Conservation (phyloP, 2,329 filamentous ascomycete genomes). For the Colletotrichum chlorophyti region DNA sequence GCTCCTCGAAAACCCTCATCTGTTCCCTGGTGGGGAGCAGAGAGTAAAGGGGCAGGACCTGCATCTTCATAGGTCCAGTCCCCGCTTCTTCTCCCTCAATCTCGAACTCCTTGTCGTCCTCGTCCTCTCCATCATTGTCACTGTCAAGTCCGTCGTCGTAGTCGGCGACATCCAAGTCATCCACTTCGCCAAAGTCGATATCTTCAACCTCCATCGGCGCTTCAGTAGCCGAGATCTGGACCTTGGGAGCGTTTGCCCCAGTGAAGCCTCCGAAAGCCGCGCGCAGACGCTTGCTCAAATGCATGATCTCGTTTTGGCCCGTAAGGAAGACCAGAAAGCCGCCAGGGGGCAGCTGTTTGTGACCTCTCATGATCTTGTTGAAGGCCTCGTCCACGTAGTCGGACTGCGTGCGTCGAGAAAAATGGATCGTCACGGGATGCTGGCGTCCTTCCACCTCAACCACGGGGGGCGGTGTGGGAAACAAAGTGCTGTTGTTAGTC, state of each 20-base stretch:
- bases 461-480: slow-evolving; percentile 79
- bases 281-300: slow-evolving; percentile 81
- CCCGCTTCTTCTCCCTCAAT: slow-evolving; percentile 71
- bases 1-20: slow-evolving; percentile 84
- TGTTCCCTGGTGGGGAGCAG: slow-evolving; percentile 90
- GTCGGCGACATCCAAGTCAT: slow-evolving; percentile 68
- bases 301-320: slow-evolving; percentile 87
- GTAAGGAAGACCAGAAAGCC: slow-evolving; percentile 95
- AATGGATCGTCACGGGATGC: slow-evolving; percentile 88
- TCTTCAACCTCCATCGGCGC: slow-evolving; percentile 85
- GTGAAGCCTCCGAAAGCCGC: slow-evolving; percentile 67
- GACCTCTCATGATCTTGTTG: slow-evolving; percentile 84
- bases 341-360: slow-evolving; percentile 87
- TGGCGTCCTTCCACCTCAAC: slow-evolving; percentile 92
- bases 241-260: slow-evolving; percentile 66
- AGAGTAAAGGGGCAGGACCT: slow-evolving; percentile 93
- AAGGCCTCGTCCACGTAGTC: slow-evolving; percentile 94
- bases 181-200: slow-evolving; percentile 77
- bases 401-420: slow-evolving; percentile 79
- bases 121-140: slow-evolving; percentile 57
- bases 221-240: slow-evolving; percentile 78
- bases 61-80: slow-evolving; percentile 69
- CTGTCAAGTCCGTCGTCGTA: slow-evolving; percentile 66
- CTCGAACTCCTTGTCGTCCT: slow-evolving; percentile 71
- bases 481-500: slow-evolving; percentile 81